Evolutionary conservation across 108 stramenopile species (phyloP), one percentile per base, ranked within the genome.

Genomic region (Skeletonema menzelii): DNA sequence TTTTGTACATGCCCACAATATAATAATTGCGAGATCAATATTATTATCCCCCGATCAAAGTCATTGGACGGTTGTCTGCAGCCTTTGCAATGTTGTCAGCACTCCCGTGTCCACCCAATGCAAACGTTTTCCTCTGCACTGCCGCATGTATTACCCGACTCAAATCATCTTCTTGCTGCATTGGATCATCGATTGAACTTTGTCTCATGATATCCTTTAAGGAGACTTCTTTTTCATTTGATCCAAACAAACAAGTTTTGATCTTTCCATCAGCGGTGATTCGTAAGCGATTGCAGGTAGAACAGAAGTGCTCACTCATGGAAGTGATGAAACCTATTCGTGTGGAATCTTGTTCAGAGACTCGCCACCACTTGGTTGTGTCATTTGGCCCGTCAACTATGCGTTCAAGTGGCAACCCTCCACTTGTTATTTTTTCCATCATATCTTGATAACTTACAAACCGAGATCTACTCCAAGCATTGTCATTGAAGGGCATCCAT

Each of bases 401-500:
- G 19, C 87, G 79, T 59, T 68, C 60, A 72, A 72, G 40, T 42
- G 55, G 35, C 28, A 42, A 32, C 28, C 56, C 26, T 13, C 34
- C 42, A 22, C 28, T 10, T 27, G 67, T 56, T 61, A 69, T 59
- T 64, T 62, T 82, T 8, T 82, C 70, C 42, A 93, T 63, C 90
- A 97, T 91, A 44, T 97, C 97, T 53, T 75, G 62, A 66, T 97
- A 98, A 28, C 91, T 83, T 10, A 99, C 74, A 70, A 97, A 96
- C 34, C 79, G 75, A 32, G 72, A 68, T 55, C 72, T 75, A 62
- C 88, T 88, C 91, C 97, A 99, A 17, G 87, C 86, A 80, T 99
- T 99, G 65, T 91, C 94, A 63, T 94, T 90, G 72, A 99, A 99
- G 24, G 99, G 99, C 99, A 99, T 99, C 94, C 96, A 97, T 86